Conservation (phyloP, 164 flowering plant species). For the Chimonanthus salicifolius region DNA sequence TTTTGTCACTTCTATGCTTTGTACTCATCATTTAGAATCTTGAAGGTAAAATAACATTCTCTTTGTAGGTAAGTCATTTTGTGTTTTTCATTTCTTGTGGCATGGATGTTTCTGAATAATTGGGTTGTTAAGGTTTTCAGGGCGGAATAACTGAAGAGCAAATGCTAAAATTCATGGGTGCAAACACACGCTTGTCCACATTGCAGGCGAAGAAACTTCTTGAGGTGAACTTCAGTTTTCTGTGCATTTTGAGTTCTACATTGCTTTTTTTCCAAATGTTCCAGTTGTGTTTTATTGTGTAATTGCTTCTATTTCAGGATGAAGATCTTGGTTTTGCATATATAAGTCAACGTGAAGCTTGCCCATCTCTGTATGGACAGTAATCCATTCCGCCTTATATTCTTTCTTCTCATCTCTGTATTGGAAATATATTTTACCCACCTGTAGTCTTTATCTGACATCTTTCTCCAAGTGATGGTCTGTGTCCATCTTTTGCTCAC, state of each 20-base stretch:
- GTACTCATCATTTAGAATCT: no score
- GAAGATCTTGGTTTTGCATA: conserved; percentile 90
- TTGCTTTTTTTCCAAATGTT: neutral
- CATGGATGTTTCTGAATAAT: conserved; percentile 15
- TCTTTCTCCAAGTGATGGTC: neutral
- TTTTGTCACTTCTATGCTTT: neutral
- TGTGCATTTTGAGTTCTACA: neutral
- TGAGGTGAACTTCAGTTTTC: conserved; percentile 49
- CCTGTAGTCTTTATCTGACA: neutral
- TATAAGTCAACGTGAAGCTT: conserved; percentile 88
- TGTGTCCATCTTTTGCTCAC: neutral
- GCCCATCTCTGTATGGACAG: conserved; percentile 76
- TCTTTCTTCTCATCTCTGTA: conserved; percentile 4
- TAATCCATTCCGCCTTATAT: conserved; percentile 4
- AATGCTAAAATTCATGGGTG: conserved; percentile 96
- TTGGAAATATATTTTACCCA: neutral
- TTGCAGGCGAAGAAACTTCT: conserved; percentile 76
- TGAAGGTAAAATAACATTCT: neutral
- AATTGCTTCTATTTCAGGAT: conserved; percentile 48
- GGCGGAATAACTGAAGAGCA: conserved; percentile 98
- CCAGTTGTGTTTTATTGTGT: neutral
- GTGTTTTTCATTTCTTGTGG: neutral
- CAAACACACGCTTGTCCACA: conserved; percentile 64
- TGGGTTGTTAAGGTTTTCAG: conserved; percentile 41
- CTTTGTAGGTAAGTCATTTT: neutral